Percentiles rank a stretch among this genome's conserved stretches.
phyloP scores from a whole-genome alignment of 2,329 filamentous ascomycete species.

The Sporothrix humicola region DNA sequence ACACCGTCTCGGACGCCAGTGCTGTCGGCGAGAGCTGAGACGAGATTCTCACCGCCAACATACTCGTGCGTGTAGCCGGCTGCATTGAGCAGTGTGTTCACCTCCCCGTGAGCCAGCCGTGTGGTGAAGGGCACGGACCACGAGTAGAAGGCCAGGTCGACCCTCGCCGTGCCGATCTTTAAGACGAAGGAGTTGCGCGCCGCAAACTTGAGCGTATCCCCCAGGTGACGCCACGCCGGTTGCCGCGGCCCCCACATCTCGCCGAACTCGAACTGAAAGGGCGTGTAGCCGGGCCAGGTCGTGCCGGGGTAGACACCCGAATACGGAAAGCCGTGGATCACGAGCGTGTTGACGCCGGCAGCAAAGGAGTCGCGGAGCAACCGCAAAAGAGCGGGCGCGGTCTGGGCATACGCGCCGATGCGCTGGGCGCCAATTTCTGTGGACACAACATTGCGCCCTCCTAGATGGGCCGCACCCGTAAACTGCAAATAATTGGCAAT shows the following conservation, averaged over 20 bases:
- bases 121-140: conserved; percentile 32
- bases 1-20: conserved; percentile 27
- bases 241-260: conserved; percentile 38
- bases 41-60: conserved; percentile 27
- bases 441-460: conserved; percentile 38
- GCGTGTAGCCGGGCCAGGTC: conserved; percentile 36
- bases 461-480: conserved; percentile 40
- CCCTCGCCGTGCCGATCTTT: conserved; percentile 30
- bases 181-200: conserved; percentile 28
- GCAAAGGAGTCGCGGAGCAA: conserved; percentile 36
- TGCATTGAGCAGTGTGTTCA: not conserved
- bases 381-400: conserved; percentile 33
- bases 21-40: conserved; percentile 5
- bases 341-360: conserved; percentile 36
- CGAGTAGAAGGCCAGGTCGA: conserved; percentile 36
- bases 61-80: conserved; percentile 31
- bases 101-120: not conserved
- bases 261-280: conserved; percentile 33
- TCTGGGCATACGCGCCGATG: conserved; percentile 39
- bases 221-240: conserved; percentile 35
- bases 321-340: conserved; percentile 38
- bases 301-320: conserved; percentile 30
- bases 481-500: conserved; percentile 40
- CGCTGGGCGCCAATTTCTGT: conserved; percentile 39
- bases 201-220: conserved; percentile 34